These are phyloP conservation scores for Viola odorata DNA, from an alignment of 345 rosid genomes.

Conservation along the genomic window DNA sequence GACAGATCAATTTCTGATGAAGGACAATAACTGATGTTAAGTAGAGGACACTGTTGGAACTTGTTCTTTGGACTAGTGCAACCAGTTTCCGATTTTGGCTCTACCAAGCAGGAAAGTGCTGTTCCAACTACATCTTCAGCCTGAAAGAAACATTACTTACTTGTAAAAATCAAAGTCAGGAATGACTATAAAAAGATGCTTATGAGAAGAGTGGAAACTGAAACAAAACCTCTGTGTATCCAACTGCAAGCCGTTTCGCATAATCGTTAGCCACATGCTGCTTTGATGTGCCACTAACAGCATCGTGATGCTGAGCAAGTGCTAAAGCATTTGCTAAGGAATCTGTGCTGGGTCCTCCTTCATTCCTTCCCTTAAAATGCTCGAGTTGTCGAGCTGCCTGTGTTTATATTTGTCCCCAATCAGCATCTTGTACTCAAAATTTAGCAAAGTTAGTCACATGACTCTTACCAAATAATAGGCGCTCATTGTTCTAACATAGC, in stretches of 20 bases:
- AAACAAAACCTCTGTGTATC: constrained; percentile 45
- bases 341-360: constrained; percentile 37
- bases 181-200: neutral
- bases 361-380: constrained; percentile 47
- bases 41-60: neutral
- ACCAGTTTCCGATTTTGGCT: neutral
- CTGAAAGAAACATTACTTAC: neutral
- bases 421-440: neutral
- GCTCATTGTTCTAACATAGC: neutral
- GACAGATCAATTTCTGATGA: neutral
- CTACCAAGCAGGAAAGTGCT: neutral
- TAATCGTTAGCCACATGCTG: constrained; percentile 70
- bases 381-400: constrained; percentile 79
- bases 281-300: constrained; percentile 62
- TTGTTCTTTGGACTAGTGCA: neutral
- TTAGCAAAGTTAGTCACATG: neutral
- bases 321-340: constrained; percentile 65
- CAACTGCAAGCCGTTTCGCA: constrained; percentile 48
- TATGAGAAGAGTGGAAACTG: neutral
- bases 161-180: neutral
- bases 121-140: neutral
- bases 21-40: neutral
- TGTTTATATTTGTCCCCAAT: neutral
- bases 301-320: constrained; percentile 72
- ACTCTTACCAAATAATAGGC: neutral